Evolutionary conservation across 345 rosid genomes (phyloP), one percentile per base, ranked within the genome.

Genomic region (Citrus hindsii): DNA sequence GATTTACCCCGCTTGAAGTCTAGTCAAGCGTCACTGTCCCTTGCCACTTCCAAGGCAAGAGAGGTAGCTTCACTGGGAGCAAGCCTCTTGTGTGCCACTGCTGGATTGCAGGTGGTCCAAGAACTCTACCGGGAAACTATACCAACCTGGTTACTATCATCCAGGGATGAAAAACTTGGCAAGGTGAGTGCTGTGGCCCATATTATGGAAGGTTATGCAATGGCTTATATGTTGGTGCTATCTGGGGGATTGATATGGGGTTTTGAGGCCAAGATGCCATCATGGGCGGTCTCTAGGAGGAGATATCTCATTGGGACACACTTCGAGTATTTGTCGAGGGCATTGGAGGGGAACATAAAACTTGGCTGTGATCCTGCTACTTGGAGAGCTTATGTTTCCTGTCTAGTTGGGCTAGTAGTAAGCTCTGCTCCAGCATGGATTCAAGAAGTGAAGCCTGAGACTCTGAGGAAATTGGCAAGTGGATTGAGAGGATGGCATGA

Each of bases 321-420:
- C 82, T 80, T 91, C 84, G 89, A 88, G 75, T 88, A 89, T 12
- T 28, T 91, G 80, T 88, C 85, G 0, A 77, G 87, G 58, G 88
- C 82, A 6, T 28, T 87, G 85, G 90, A 87, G 14, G 91, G 91
- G 60, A 85, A 85, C 30, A 69, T 87, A 60, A 82, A 82, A 19
- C 81, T 88, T 10, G 89, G 92, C 7, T 89, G 92, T 61, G 78
- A 89, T 68, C 88, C 83, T 13, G 87, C 82, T 14, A 89, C 89
- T 55, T 89, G 91, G 92, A 89, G 86, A 85, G 90, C 94, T 14
- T 91, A 89, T 67, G 82, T 88, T 16, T 84, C 85, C 8, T 89
- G 92, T 55, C 64, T 89, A 60, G 80, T 87, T 24, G 87, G 89
- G 27, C 58, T 91, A 3, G 48, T 87, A 10, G 90, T 86, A 74